Evolutionary conservation across 2,329 filamentous ascomycete species (phyloP).

Genomic region (Sordariomycetes sp.): DNA sequence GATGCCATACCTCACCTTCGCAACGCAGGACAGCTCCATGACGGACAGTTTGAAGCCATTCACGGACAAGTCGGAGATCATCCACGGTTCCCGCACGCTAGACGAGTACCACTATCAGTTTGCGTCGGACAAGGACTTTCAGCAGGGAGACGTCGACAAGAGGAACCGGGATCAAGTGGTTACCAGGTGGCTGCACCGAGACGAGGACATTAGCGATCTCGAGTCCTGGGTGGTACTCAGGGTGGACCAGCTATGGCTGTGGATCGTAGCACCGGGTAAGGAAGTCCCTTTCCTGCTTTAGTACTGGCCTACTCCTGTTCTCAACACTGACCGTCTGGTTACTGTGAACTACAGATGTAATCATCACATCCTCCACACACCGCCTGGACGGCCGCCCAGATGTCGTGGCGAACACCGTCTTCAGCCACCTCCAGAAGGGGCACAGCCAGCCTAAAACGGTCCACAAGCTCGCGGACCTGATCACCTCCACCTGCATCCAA

Average conservation of each 20-base stretch:
- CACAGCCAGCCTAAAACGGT: background rate
- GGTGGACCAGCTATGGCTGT: conserved; percentile 12
- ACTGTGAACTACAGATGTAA: background rate
- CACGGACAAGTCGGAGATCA: background rate
- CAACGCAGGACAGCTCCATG: background rate
- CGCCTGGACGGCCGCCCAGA: background rate
- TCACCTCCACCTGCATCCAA: background rate
- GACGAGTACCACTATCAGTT: conserved; percentile 12
- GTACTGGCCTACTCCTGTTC: too few relatives aligned
- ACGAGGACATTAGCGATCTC: background rate
- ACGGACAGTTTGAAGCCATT: conserved; percentile 2
- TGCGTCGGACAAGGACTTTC: background rate
- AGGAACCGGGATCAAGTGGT: conserved; percentile 9
- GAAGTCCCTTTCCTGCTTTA: background rate
- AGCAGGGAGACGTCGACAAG: background rate
- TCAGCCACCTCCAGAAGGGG: background rate
- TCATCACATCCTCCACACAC: conserved; percentile 1
- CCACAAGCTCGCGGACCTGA: background rate
- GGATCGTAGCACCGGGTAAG: conserved; percentile 9
- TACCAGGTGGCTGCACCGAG: conserved; percentile 1
- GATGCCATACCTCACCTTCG: conserved; percentile 3
- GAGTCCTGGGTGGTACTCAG: conserved; percentile 5
- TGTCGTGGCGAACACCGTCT: background rate
- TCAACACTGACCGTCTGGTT: too few relatives aligned
- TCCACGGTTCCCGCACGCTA: conserved; percentile 8